Evolutionary conservation across 495 filamentous ascomycete species (phyloP), one percentile per base, ranked within the genome.

Genomic region (Xylaria telfairii): DNA sequence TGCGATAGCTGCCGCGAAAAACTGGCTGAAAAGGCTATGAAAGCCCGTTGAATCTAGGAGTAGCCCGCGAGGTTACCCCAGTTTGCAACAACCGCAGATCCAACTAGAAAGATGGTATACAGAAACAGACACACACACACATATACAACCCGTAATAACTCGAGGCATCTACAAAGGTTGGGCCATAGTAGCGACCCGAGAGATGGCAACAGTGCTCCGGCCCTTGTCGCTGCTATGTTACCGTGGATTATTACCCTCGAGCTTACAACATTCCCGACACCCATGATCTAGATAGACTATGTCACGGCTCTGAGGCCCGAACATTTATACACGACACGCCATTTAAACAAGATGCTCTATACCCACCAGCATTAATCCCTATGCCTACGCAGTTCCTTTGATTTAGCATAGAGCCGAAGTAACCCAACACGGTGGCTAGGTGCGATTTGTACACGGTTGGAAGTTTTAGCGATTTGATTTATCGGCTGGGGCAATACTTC

Each of bases 1-100:
- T 34, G 65, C 74, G 21, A 63, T 72, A 19, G 26, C 71, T 19
- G 68, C 62, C 21, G 67, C 73, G 4, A 68, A 68, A 60, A 70
- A 26, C 4, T 76, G 74, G 74, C 32, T 76, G 1, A 67, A 51
- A 7, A 49, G 3, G 2, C 5, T n/a, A 12, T 49, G 37, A 41
- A 9, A 34, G 24, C 10, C 15, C 12, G 13, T 13, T 9, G n/a
- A 42, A 65, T 65, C 1, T n/a, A 8, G 37, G 4, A 21, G 6
- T 4, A 57, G 53, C 28, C 65, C 21, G 15, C 30, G 17, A 21
- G 4, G 9, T 12, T 19, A 1, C 17, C 8, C 13, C 10, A 19
- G 3, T 60, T 61, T 19, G 4, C 37, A 17, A 28, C 19, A 42
- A 10, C 37, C 37, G n/a, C 17, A 21, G 17, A 59, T 37, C 56